Conservation (phyloP, 768 basidiomycete genomes). For the Auricularia sp. region DNA sequence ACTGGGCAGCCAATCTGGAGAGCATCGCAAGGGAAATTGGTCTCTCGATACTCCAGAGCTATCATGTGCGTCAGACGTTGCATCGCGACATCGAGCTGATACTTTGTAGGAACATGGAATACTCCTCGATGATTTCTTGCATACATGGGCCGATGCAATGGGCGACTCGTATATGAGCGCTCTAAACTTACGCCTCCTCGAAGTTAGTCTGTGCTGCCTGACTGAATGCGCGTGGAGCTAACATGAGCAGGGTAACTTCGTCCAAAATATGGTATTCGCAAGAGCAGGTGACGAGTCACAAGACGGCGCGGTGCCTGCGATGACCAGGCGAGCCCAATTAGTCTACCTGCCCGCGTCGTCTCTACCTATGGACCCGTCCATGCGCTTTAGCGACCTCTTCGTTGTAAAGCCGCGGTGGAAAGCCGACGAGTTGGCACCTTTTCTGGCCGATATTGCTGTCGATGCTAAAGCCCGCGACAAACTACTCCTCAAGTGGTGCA, state of each 20-base stretch:
- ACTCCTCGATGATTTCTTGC: conserved; percentile 43
- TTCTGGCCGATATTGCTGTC: conserved; percentile 73
- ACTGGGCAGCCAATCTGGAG: conserved; percentile 59
- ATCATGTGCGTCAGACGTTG: conserved; percentile 34
- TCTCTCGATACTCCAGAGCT: conserved; percentile 53
- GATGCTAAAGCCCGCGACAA: conserved; percentile 82
- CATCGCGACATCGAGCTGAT: not conserved
- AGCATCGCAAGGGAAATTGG: conserved; percentile 59
- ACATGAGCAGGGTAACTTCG: conserved; percentile 58
- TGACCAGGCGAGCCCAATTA: conserved; percentile 28
- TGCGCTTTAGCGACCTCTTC: conserved; percentile 85
- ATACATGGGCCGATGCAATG: conserved; percentile 60
- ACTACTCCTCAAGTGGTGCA: conserved; percentile 74
- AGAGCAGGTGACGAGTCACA: conserved; percentile 10
- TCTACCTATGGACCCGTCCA: conserved; percentile 67
- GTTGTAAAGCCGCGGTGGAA: conserved; percentile 68
- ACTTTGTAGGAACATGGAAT: conserved; percentile 48
- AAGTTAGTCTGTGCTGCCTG: conserved; percentile 31
- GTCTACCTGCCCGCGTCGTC: conserved; percentile 67
- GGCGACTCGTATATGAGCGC: conserved; percentile 65
- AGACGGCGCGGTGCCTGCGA: conserved; percentile 7
- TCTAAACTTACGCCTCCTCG: conserved; percentile 58
- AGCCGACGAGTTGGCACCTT: conserved; percentile 70
- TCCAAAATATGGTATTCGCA: conserved; percentile 31
- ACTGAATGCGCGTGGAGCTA: not conserved